phyloP scores from a whole-genome alignment of 129 eudicot genomes.

The Saussurea involucrata region DNA sequence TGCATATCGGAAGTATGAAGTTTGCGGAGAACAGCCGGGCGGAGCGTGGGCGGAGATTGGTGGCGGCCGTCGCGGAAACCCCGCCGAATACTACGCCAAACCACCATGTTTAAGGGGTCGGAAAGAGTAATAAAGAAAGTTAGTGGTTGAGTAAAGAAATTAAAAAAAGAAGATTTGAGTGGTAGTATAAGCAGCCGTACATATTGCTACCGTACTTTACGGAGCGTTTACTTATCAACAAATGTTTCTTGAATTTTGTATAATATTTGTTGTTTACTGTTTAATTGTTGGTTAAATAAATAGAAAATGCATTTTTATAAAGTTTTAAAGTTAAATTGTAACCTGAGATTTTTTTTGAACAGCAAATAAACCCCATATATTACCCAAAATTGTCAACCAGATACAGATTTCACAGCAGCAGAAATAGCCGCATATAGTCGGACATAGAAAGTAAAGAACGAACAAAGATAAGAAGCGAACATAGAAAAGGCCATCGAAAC shows the following conservation, averaged over 20 bases:
- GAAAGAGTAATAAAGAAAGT: neutral
- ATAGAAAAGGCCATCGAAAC: too few species aligned
- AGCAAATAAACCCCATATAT: too few species aligned
- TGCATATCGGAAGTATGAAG: conserved; percentile 49
- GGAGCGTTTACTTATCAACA: conserved; percentile 1
- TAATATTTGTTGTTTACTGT: neutral
- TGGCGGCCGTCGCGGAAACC: conserved; percentile 7
- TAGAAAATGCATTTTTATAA: neutral
- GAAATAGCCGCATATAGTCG: too few species aligned
- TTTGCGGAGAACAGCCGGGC: conserved; percentile 50
- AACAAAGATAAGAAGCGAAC: too few species aligned
- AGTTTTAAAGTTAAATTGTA: neutral
- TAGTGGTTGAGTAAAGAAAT: neutral
- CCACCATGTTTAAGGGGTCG: conserved; percentile 24
- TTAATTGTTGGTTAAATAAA: neutral
- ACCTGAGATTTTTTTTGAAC: too few species aligned
- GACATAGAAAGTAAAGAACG: too few species aligned
- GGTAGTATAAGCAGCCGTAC: conserved; percentile 13
- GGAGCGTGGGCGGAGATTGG: conserved; percentile 44
- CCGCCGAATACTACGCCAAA: conserved; percentile 29
- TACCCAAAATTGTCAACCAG: too few species aligned
- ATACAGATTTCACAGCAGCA: too few species aligned
- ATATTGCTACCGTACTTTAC: neutral
- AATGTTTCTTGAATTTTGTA: neutral
- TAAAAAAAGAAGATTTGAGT: neutral